Percentiles rank a stretch among this genome's conserved stretches.
Evolutionary conservation across 257 asterid genomes (phyloP).

Genomic region (Catharanthus roseus): DNA sequence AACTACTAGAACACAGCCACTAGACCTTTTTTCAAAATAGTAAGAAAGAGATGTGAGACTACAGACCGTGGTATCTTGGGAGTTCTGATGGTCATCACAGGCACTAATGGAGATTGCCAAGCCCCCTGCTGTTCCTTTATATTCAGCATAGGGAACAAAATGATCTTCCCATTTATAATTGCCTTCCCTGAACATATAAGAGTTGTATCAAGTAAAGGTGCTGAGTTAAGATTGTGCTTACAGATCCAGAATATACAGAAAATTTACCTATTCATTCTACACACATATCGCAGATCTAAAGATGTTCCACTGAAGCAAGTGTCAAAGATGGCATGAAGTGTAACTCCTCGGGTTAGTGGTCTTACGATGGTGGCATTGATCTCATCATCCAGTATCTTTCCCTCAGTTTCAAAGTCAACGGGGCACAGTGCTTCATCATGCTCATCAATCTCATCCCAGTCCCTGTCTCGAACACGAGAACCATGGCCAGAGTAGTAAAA

Average conservation of each 20-base stretch:
- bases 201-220: background rate
- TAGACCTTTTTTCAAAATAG: background rate
- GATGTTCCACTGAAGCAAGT: slow-evolving; percentile 84
- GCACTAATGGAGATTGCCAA: slow-evolving; percentile 71
- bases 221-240: background rate
- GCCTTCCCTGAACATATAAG: slow-evolving; percentile 45
- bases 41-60: slow-evolving; percentile 1
- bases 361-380: slow-evolving; percentile 63
- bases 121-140: slow-evolving; percentile 71
- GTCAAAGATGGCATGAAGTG: slow-evolving; percentile 78
- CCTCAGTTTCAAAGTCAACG: slow-evolving; percentile 64
- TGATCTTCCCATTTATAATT: slow-evolving; percentile 69
- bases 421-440: slow-evolving; percentile 70
- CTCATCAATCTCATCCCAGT: slow-evolving; percentile 81
- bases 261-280: slow-evolving; percentile 62
- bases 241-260: background rate
- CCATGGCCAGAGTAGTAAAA: slow-evolving; percentile 87
- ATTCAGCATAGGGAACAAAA: slow-evolving; percentile 23
- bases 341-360: slow-evolving; percentile 70
- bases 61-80: slow-evolving; percentile 73
- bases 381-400: slow-evolving; percentile 79
- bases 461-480: slow-evolving; percentile 48
- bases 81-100: slow-evolving; percentile 77
- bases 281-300: slow-evolving; percentile 56
- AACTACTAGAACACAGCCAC: background rate